Conservation (phyloP, 148 eudicot species). For the Rhododendron ferrugineum region DNA sequence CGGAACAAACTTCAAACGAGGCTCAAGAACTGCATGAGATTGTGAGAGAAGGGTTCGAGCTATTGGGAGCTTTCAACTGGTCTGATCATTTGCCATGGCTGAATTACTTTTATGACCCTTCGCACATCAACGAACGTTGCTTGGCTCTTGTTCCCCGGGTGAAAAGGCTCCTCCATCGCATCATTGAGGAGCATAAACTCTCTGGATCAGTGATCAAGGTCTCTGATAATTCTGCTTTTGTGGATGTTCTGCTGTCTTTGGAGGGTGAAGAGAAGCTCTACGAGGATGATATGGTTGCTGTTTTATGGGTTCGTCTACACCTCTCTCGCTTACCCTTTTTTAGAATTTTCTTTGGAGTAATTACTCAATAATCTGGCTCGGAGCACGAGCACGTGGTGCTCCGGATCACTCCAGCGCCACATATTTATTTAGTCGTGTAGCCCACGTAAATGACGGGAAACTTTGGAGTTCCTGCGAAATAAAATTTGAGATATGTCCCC, state of each 20-base stretch:
- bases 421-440: too few species aligned
- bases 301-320: conserved; percentile 25
- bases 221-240: conserved; percentile 27
- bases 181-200: conserved; percentile 31
- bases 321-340: background rate
- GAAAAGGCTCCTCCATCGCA: conserved; percentile 25
- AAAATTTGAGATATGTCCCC: too few species aligned
- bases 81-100: conserved; percentile 58
- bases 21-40: conserved; percentile 37
- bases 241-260: conserved; percentile 51
- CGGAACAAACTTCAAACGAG: conserved; percentile 15
- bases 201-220: background rate
- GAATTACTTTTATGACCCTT: conserved; percentile 43
- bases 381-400: background rate
- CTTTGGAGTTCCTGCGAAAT: too few species aligned
- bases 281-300: conserved; percentile 30
- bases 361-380: too few species aligned
- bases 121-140: conserved; percentile 30
- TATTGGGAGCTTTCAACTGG: conserved; percentile 67
- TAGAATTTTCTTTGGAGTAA: background rate
- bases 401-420: background rate
- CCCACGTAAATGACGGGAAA: too few species aligned
- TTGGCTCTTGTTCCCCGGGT: conserved; percentile 47
- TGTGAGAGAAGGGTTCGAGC: conserved; percentile 61
- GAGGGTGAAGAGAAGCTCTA: conserved; percentile 36